A percentile compares a stretch with the other conserved stretches of the same genome.
These are phyloP conservation scores for Picochlorum sp. DNA, from an alignment of 139 green algal species.

Conservation along the genomic window DNA sequence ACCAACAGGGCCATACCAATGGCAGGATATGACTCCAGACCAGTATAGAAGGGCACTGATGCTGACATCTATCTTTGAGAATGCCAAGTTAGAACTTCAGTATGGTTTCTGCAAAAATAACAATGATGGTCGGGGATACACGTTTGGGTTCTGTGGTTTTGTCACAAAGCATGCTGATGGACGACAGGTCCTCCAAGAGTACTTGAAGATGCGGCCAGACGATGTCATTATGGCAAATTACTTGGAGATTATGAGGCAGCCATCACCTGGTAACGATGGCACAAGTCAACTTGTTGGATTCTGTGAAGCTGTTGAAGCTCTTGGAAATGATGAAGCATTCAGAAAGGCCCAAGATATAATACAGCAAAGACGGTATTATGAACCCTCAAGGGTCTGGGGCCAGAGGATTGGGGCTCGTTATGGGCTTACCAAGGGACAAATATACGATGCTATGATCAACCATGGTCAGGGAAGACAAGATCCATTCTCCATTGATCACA, in stretches of 20 bases:
- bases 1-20: conserved; percentile 5
- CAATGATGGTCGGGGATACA: conserved; percentile 17
- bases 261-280: background rate
- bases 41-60: conserved; percentile 17
- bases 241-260: conserved; percentile 1
- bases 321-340: conserved; percentile 4
- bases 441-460: conserved; percentile 30
- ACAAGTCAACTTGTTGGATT: background rate
- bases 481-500: conserved; percentile 22
- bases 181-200: background rate
- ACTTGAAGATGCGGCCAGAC: background rate
- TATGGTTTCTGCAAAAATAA: conserved; percentile 9
- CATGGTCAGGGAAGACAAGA: conserved; percentile 20
- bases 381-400: conserved; percentile 6
- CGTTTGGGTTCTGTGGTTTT: conserved; percentile 19
- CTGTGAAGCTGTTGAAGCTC: conserved; percentile 5
- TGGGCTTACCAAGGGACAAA: conserved; percentile 22
- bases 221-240: conserved; percentile 4
- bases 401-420: conserved; percentile 1
- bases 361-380: conserved; percentile 11
- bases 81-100: conserved; percentile 17
- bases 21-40: conserved; percentile 9
- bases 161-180: conserved; percentile 1
- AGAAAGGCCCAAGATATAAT: conserved; percentile 5
- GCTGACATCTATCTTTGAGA: conserved; percentile 32